Evolutionary conservation across 2,329 filamentous ascomycete genomes (phyloP).

Genomic region (Diaporthe capsici): DNA sequence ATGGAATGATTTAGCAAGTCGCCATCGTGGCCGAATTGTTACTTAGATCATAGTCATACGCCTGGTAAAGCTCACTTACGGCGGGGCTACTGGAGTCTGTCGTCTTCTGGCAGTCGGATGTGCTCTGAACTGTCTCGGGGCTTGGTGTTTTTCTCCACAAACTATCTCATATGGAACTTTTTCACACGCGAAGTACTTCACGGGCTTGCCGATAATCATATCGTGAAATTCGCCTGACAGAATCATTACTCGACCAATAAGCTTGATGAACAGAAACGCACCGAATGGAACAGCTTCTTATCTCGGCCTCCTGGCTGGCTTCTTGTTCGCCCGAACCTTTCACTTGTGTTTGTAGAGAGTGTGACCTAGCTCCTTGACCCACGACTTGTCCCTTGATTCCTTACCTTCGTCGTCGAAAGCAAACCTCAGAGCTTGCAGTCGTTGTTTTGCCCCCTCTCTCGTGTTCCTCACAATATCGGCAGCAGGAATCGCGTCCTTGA

Average conservation of each 20-base stretch:
- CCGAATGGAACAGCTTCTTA: neutral
- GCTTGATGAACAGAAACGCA: neutral
- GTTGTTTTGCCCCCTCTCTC: conserved; percentile 53
- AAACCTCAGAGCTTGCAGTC: conserved; percentile 50
- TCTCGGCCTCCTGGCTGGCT: neutral
- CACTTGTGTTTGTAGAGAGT: conserved; percentile 40
- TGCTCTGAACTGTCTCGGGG: too few relatives aligned
- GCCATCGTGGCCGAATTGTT: too few relatives aligned
- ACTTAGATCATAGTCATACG: neutral
- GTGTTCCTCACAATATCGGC: conserved; percentile 60
- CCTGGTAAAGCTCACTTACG: neutral
- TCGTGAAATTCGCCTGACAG: neutral
- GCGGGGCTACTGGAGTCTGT: neutral
- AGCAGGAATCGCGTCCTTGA: conserved; percentile 57
- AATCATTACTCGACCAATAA: neutral
- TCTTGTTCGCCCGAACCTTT: neutral
- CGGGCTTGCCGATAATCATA: too few relatives aligned
- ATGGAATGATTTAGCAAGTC: too few relatives aligned
- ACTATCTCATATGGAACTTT: too few relatives aligned
- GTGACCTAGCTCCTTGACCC: conserved; percentile 41
- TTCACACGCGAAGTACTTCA: neutral
- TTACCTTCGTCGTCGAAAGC: conserved; percentile 41
- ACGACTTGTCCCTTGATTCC: conserved; percentile 35
- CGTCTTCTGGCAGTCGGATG: neutral
- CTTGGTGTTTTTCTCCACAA: neutral